Evolutionary conservation across 2,329 filamentous ascomycete species (phyloP), one percentile per base, ranked within the genome.

Genomic region (Lachnellula occidentalis): DNA sequence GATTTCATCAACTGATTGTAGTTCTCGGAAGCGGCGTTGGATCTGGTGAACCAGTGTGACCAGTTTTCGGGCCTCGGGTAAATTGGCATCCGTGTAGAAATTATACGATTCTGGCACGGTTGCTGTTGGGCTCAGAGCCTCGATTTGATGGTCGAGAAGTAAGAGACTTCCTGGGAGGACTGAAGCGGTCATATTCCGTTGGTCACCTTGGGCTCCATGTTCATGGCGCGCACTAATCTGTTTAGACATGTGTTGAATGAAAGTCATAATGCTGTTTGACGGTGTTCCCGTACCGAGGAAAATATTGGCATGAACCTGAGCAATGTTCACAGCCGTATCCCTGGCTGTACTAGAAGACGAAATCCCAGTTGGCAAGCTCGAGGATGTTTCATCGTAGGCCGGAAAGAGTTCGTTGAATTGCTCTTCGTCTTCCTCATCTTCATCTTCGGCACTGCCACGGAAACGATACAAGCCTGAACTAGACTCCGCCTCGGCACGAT

Each of bases 381-480:
- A 53, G 24, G 69, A 52, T 1, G 64, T 66, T 11, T 80, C 78
- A 14, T 88, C 84, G 59, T 84, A 95, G 5, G 80, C 82, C 1
- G 92, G 92, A 73, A 97, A 97, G 6, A 97, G 74, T 59, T 87
- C 80, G 19, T 85, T 79, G 60, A 96, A 86, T 59, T 94, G 88
- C 53, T 87, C 81, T 58, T 86, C 80, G 50, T 90, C 83, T 9
- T 81, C 76, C 63, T 88, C 86, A 53, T 95, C 87, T 60, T 89
- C 83, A 47, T 92, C 86, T 57, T 92, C 87, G 39, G 82, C 74
- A 39, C 84, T 86, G 34, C 92, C 92, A 59, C 84, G 83, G 73
- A 94, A 96, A 19, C 85, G 86, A 71, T 95, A 99, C 39, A 95
- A 72, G 58, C 88, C 91, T 5, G 81, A 83, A 58, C 87, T 88